Evolutionary conservation across 108 stramenopile genomes (phyloP), one percentile per base, ranked within the genome.

Genomic region (Pseudonitzschia delicatissima): DNA sequence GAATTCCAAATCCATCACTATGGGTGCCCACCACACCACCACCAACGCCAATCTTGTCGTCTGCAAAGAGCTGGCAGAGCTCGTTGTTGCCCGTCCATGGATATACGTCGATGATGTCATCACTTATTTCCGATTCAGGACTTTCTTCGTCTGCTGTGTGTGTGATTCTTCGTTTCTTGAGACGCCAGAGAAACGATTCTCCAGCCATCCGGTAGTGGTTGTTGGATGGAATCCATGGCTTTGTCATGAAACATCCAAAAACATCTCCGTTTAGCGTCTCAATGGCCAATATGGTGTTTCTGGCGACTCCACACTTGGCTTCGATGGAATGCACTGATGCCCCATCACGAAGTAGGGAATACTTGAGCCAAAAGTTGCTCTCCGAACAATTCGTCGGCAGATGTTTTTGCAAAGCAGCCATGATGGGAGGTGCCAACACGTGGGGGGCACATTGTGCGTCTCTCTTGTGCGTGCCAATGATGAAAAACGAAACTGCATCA

Each of bases 181-280:
- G 72, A 11, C 83, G 64, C 89, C 89, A 90, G 4, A 90, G 66
- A 52, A 90, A 90, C 20, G 73, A 67, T 55, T 90, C 81, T 0
- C 82, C 77, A 5, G 64, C 64, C 23, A 1, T 34, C 52, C 86
- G 86, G 71, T 69, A 90, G 57, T 76, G 85, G 47, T 85, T 84
- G 79, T 81, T 77, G 58, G 79, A 80, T 23, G 75, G 76, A 3
- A 82, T 70, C 89, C 89, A 90, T 25, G 80, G 73, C 18, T 78
- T 13, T 1, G 83, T 78, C 5, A 83, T 85, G 66, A 85, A 92
- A 28, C 61, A 77, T 33, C 91, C 91, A 82, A 92, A 87, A 3
- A 92, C 91, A 63, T 92, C 75, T 15, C 91, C 91, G 8, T 82
- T 76, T 3, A 83, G 74, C 1, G 87, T 92, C 59, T 92, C 87